These are phyloP conservation scores for Nakaseomyces uthaithaninus DNA, from an alignment of 1,139 yeast species.

Conservation along the genomic window DNA sequence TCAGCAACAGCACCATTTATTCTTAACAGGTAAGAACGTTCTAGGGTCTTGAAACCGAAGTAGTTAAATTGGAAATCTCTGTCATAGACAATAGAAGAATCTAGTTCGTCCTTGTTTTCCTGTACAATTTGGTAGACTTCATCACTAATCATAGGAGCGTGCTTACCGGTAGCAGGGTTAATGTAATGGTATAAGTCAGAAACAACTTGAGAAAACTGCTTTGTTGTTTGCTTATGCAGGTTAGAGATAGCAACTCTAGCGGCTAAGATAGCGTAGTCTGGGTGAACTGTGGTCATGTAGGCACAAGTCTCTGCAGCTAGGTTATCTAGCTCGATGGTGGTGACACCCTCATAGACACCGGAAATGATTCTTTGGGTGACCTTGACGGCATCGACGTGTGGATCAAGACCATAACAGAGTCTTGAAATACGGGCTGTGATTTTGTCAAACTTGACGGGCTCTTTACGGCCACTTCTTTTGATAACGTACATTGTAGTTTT, in stretches of 20 bases:
- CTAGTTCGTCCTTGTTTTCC: constrained; percentile 55
- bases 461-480: constrained; percentile 73
- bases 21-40: constrained; percentile 70
- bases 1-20: constrained; percentile 62
- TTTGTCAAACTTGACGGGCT: constrained; percentile 77
- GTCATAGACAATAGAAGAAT: constrained; percentile 68
- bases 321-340: constrained; percentile 89
- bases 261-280: constrained; percentile 89
- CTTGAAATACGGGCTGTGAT: constrained; percentile 59
- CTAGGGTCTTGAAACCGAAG: constrained; percentile 81
- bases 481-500: constrained; percentile 16
- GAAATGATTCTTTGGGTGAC: constrained; percentile 85
- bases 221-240: constrained; percentile 84
- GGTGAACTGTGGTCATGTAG: constrained; percentile 91
- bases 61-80: constrained; percentile 74
- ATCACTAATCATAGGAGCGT: constrained; percentile 55
- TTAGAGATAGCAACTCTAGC: constrained; percentile 91
- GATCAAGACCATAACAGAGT: constrained; percentile 75
- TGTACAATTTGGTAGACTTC: constrained; percentile 54
- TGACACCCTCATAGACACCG: constrained; percentile 93
- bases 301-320: constrained; percentile 97
- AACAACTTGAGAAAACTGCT: constrained; percentile 70
- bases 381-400: constrained; percentile 76
- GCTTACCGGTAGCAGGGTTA: constrained; percentile 60
- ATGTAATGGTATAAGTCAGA: constrained; percentile 54